phyloP scores from a whole-genome alignment of 1,139 yeast genomes.

The Zhuliangozyma parablackwelliae region DNA sequence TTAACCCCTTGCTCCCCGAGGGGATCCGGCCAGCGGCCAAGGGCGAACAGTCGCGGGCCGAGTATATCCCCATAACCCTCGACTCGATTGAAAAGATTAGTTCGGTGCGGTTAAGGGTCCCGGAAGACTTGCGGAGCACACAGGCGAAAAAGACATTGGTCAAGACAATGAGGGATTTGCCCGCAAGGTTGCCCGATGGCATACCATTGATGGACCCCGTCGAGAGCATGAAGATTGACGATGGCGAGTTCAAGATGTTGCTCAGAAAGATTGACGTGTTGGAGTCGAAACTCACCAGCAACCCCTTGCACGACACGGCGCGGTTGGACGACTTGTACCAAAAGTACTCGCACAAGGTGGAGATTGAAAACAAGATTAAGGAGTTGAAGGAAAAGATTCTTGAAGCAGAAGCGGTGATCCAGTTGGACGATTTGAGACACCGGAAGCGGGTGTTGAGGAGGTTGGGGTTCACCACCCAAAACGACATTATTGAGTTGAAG shows the following conservation, averaged over 20 bases:
- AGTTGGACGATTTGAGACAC: slow-evolving; percentile 86
- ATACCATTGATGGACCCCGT: slow-evolving; percentile 87
- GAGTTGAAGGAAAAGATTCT: slow-evolving; percentile 58
- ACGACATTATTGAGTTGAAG: slow-evolving; percentile 87
- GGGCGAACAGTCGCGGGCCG: slow-evolving; percentile 71
- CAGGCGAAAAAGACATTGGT: slow-evolving; percentile 70
- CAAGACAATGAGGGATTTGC: slow-evolving; percentile 75
- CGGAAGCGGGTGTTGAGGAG: slow-evolving; percentile 86
- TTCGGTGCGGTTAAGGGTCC: slow-evolving; percentile 75
- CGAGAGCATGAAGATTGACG: slow-evolving; percentile 85
- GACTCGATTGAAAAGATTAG: slow-evolving; percentile 72
- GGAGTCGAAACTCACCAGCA: slow-evolving; percentile 65
- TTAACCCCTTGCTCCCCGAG: slow-evolving; percentile 72
- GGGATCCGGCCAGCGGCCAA: slow-evolving; percentile 81
- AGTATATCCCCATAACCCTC: slow-evolving; percentile 79
- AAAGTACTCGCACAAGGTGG: slow-evolving; percentile 61
- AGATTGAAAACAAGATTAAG: slow-evolving; percentile 57
- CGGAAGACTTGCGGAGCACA: slow-evolving; percentile 69
- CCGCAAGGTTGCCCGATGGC: slow-evolving; percentile 83
- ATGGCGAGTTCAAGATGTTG: slow-evolving; percentile 66
- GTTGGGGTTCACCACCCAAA: slow-evolving; percentile 74
- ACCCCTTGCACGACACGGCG: slow-evolving; percentile 67
- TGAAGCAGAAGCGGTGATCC: slow-evolving; percentile 88
- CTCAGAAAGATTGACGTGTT: slow-evolving; percentile 77
- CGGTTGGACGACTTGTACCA: slow-evolving; percentile 59